Evolutionary conservation across 805 yeast species (phyloP).

Genomic region (Saturnispora besseyi): DNA sequence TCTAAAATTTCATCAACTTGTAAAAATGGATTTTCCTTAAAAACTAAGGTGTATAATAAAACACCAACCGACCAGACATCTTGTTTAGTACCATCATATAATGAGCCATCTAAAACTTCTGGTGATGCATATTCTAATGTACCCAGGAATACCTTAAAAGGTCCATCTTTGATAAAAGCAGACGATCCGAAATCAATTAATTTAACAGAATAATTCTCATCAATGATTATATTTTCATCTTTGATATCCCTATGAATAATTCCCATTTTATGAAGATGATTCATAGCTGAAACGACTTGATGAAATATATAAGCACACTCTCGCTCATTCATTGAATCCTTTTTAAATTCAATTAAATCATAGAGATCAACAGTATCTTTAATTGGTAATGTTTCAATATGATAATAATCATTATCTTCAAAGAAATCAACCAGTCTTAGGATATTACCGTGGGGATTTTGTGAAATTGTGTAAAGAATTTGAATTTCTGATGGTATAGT

Average conservation of each 20-base stretch:
- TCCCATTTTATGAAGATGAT: conserved; percentile 76
- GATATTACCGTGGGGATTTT: conserved; percentile 78
- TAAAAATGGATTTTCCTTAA: conserved; percentile 92
- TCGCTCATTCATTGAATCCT: conserved; percentile 59
- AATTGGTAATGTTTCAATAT: conserved; percentile 65
- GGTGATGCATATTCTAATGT: conserved; percentile 98
- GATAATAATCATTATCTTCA: conserved; percentile 84
- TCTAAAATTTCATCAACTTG: conserved; percentile 94
- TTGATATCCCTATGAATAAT: conserved; percentile 91
- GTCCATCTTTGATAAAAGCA: conserved; percentile 82
- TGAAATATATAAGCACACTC: conserved; percentile 73
- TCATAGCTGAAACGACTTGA: conserved; percentile 71
- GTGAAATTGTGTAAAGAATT: conserved; percentile 73
- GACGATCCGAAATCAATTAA: conserved; percentile 95
- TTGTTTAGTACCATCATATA: conserved; percentile 88
- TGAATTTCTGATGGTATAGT: conserved; percentile 96
- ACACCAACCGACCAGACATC: conserved; percentile 98
- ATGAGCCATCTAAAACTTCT: conserved; percentile 81
- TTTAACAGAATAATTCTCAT: conserved; percentile 69
- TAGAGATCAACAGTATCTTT: conserved; percentile 71
- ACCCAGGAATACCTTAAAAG: conserved; percentile 95
- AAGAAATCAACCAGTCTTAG: conserved; percentile 82
- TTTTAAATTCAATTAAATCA: conserved; percentile 81
- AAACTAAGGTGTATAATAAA: conserved; percentile 76
- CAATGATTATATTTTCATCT: conserved; percentile 89